phyloP scores from a whole-genome alignment of 139 green algal genomes.

The Medakamo hakoo region DNA sequence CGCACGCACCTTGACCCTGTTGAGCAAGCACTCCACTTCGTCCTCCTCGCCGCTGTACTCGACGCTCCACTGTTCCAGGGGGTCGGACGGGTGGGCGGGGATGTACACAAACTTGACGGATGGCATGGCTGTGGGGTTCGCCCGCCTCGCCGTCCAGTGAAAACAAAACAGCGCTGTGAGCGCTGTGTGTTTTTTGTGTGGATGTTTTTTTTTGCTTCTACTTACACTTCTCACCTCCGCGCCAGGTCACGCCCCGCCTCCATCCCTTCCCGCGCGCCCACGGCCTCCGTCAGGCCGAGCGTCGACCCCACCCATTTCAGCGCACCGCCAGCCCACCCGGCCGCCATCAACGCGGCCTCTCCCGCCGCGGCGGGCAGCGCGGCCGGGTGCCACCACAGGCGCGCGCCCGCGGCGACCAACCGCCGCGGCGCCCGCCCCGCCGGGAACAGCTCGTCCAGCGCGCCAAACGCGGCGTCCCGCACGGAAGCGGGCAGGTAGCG shows the following conservation, averaged over 20 bases:
- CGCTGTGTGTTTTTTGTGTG: no score
- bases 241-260: not conserved
- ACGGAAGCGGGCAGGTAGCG: conserved; percentile 47
- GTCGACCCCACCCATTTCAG: not conserved
- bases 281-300: not conserved
- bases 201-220: no score
- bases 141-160: no score
- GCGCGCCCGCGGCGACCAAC: not conserved
- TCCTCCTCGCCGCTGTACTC: not conserved
- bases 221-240: not conserved
- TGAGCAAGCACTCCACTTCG: not conserved
- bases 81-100: not conserved
- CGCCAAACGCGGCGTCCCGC: conserved; percentile 18
- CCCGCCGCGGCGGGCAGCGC: no score
- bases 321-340: no score
- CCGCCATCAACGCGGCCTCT: no score
- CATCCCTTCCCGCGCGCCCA: not conserved
- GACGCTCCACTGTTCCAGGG: not conserved
- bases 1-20: not conserved
- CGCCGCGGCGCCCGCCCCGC: conserved; percentile 28
- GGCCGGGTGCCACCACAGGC: not conserved
- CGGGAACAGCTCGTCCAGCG: conserved; percentile 51
- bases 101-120: not conserved
- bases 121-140: not conserved
- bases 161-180: no score